phyloP scores from a whole-genome alignment of 305 asterid genomes.

The Fraxinus greggii region DNA sequence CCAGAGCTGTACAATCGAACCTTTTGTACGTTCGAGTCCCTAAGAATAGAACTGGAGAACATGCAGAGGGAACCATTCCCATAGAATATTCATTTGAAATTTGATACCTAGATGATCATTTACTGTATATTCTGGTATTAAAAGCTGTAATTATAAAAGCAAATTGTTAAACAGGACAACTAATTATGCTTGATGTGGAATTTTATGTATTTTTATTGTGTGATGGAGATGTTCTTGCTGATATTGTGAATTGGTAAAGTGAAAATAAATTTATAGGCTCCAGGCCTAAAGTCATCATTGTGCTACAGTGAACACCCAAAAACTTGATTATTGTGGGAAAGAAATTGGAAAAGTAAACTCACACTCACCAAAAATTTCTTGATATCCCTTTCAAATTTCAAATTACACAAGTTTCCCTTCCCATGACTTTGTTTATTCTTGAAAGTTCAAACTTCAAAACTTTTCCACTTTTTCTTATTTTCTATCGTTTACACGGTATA shows the following conservation, averaged over 20 bases:
- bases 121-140: background rate
- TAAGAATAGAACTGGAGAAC: background rate
- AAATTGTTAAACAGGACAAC: too few relatives aligned
- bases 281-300: background rate
- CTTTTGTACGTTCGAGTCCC: background rate
- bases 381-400: too few relatives aligned
- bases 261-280: background rate
- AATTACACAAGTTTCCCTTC: too few relatives aligned
- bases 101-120: background rate
- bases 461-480: too few relatives aligned
- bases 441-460: too few relatives aligned
- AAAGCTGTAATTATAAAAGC: too few relatives aligned
- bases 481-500: too few relatives aligned
- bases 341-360: too few relatives aligned
- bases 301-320: too few relatives aligned
- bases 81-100: background rate
- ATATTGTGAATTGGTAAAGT: background rate
- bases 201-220: background rate
- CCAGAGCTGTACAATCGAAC: background rate
- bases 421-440: too few relatives aligned
- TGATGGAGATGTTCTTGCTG: background rate
- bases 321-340: background rate
- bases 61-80: background rate
- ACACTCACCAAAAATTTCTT: too few relatives aligned
- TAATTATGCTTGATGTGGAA: too few relatives aligned